Conservation (phyloP, 192 early-diverging fungal species). For the Dissophora ornata region DNA sequence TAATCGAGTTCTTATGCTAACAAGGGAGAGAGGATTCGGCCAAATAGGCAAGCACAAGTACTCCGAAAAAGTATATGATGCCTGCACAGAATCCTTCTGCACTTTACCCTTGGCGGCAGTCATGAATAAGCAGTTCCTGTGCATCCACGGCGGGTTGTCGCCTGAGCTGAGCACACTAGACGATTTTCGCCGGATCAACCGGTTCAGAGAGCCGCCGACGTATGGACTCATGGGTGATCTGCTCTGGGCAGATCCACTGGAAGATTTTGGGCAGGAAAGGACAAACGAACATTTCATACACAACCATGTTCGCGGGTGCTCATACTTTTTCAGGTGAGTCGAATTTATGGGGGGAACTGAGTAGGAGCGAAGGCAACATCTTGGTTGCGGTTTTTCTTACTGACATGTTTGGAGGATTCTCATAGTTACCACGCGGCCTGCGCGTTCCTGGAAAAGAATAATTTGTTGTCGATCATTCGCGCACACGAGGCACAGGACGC, state of each 20-base stretch:
- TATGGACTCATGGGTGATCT: conserved; percentile 95
- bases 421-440: conserved; percentile 87
- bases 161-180: conserved; percentile 91
- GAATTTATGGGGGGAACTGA: background rate
- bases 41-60: conserved; percentile 89
- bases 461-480: conserved; percentile 91
- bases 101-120: conserved; percentile 87
- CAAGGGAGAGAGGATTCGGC: too few relatives aligned
- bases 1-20: background rate
- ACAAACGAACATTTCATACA: conserved; percentile 88
- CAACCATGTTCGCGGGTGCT: conserved; percentile 95
- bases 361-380: too few relatives aligned
- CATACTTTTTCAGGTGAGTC: conserved; percentile 87
- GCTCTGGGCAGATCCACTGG: conserved; percentile 94
- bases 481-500: conserved; percentile 97
- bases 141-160: conserved; percentile 94
- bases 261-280: conserved; percentile 93
- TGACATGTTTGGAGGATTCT: background rate
- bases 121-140: conserved; percentile 95
- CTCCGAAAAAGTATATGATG: conserved; percentile 88
- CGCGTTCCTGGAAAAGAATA: conserved; percentile 92
- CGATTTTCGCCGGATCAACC: conserved; percentile 84
- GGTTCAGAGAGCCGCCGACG: conserved; percentile 92
- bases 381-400: background rate
- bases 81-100: conserved; percentile 89